Evolutionary conservation across 169 alveolate species (phyloP).

Genomic region (Eimeria nieschulzi): DNA sequence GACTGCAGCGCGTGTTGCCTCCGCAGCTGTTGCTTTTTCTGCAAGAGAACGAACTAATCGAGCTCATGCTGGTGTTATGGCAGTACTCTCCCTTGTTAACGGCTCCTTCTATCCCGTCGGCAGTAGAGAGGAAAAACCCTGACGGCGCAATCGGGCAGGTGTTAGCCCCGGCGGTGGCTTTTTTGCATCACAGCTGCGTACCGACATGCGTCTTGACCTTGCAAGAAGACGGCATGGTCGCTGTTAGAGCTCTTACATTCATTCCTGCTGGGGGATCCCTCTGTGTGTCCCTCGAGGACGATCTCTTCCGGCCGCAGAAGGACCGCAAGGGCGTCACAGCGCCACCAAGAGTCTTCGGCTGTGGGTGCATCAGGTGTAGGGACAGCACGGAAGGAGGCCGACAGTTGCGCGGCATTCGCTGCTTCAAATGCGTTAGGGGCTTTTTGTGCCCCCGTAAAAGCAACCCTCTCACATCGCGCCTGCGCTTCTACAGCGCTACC

Average conservation of each 20-base stretch:
- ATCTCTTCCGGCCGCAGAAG: constrained; percentile 85
- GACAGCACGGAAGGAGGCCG: constrained; percentile 83
- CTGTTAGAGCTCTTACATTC: constrained; percentile 85
- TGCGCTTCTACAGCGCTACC: neutral
- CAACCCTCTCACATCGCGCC: constrained; percentile 69
- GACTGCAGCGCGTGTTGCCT: constrained; percentile 83
- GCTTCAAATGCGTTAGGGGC: constrained; percentile 83
- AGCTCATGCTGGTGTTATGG: constrained; percentile 83
- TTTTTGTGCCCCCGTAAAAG: constrained; percentile 78
- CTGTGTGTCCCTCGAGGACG: constrained; percentile 83
- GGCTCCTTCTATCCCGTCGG: constrained; percentile 82
- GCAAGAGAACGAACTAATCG: constrained; percentile 82
- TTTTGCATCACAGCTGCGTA: constrained; percentile 87
- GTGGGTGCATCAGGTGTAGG: constrained; percentile 85
- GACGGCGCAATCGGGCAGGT: constrained; percentile 85
- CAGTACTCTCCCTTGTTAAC: constrained; percentile 84
- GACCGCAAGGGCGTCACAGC: constrained; percentile 81
- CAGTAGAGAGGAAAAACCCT: constrained; percentile 80
- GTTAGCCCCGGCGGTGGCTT: constrained; percentile 77
- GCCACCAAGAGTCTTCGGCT: constrained; percentile 81
- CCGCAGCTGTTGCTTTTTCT: constrained; percentile 83
- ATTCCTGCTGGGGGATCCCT: constrained; percentile 87
- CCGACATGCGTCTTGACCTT: constrained; percentile 86
- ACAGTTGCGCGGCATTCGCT: constrained; percentile 83
- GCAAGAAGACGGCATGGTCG: constrained; percentile 84